Evolutionary conservation across 805 yeast genomes (phyloP), one percentile per base, ranked within the genome.

Genomic region (Hanseniaspora nectarophila): DNA sequence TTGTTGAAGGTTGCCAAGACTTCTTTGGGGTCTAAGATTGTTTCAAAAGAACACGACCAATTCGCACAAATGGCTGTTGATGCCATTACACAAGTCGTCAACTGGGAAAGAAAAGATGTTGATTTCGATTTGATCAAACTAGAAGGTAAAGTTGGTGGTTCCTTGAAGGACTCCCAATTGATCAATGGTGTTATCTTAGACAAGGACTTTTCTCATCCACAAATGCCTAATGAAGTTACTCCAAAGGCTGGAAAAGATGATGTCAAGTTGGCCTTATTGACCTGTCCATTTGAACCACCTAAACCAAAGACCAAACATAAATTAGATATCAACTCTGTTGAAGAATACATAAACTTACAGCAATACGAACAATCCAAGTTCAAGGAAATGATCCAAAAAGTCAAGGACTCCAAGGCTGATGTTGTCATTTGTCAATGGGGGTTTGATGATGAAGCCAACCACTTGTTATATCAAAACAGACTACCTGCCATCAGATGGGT

Each of bases 231-330:
- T 63, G 66, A 67, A 51, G 75, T 90, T 43, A 28, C 56, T 26
- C 63, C 68, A 26, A 60, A 57, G 20, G 66, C 60, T 5, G 67
- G 66, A 10, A 64, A 67, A 48, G 60, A 61, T 3, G 83, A 88
- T 67, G 95, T 87, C 57, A 87, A 85, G 66, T 75, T 92, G 56
- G 97, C 97, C 45, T 90, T 92, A 58, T 75, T 92, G 64, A 92
- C 99, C 2, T 90, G 97, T 72, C 97, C 99, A 60, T 92, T 92
- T 65, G 99, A 92, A 73, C 99, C 99, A 38, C 99, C 99, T 61
- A 92, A 92, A 71, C 99, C 99, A 59, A 92, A 92, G 73, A 92
- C 99, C 23, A 92, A 92, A 71, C 98, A 90, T 72, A 90, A 90
- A 75, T 75, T 90, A 61, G 95, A 90, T 66, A 90, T 90, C 57